These are phyloP conservation scores for Terfezia claveryi DNA, from an alignment of 495 filamentous ascomycete genomes.

Conservation along the genomic window DNA sequence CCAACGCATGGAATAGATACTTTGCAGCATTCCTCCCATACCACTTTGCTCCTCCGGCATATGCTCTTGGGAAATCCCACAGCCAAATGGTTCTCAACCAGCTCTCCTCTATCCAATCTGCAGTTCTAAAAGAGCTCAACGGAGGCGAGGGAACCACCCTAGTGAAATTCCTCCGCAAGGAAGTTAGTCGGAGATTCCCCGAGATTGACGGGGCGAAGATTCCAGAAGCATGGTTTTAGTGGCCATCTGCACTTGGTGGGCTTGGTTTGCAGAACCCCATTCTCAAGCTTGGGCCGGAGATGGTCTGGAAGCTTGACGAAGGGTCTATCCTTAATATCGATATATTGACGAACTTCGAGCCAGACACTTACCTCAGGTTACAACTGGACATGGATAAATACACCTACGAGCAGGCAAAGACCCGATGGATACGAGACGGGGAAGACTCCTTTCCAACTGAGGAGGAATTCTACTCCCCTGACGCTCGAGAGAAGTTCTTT, in stretches of 20 bases:
- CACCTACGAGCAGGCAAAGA: background rate
- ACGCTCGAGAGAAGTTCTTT: background rate
- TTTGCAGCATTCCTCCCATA: constrained; percentile 40
- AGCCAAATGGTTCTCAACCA: constrained; percentile 41
- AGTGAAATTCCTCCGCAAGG: constrained; percentile 33
- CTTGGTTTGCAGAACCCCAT: constrained; percentile 20
- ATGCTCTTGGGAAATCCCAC: constrained; percentile 41
- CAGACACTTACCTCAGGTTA: background rate
- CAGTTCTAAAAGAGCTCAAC: background rate
- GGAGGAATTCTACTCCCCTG: background rate
- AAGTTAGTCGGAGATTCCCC: constrained; percentile 31
- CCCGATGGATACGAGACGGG: too few species aligned
- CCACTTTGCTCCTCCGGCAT: constrained; percentile 40
- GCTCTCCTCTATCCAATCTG: constrained; percentile 34
- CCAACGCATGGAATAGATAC: constrained; percentile 44
- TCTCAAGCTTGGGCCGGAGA: constrained; percentile 13
- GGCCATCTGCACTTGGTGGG: constrained; percentile 21
- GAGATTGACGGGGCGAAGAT: constrained; percentile 25
- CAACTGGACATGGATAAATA: background rate
- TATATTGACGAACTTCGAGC: background rate
- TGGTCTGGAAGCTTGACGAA: background rate
- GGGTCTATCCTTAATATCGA: background rate
- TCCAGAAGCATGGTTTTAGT: constrained; percentile 45
- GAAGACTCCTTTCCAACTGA: too few species aligned
- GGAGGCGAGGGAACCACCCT: constrained; percentile 27